Conservation (phyloP, 495 filamentous ascomycete genomes). For the Achaetomiella virescens region DNA sequence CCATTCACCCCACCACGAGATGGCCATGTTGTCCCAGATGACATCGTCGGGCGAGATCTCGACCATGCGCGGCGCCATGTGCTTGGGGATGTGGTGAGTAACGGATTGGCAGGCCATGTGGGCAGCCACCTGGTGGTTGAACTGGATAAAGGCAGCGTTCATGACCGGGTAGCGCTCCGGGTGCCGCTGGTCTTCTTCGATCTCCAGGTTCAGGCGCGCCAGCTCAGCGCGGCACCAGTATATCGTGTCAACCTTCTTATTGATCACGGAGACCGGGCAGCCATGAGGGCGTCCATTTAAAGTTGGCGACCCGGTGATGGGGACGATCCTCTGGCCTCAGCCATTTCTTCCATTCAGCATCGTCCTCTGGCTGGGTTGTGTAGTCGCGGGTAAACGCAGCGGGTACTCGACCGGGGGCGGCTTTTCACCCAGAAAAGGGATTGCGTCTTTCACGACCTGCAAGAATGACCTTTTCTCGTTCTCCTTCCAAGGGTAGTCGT, state of each 20-base stretch:
- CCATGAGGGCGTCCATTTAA: conserved; percentile 64
- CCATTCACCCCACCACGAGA: conserved; percentile 92
- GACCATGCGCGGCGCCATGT: conserved; percentile 88
- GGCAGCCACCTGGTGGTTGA: conserved; percentile 94
- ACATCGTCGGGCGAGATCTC: conserved; percentile 94
- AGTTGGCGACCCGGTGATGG: conserved; percentile 74
- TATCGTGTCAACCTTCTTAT: conserved; percentile 92
- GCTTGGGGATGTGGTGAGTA: conserved; percentile 84
- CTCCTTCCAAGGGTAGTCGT: conserved; percentile 33
- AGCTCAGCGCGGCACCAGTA: conserved; percentile 85
- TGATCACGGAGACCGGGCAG: conserved; percentile 73
- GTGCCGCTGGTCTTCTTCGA: conserved; percentile 82
- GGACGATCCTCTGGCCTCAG: conserved; percentile 75
- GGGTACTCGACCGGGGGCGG: conserved; percentile 56
- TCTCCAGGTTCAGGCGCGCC: conserved; percentile 84
- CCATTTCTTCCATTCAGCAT: conserved; percentile 80
- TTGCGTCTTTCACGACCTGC: conserved; percentile 35
- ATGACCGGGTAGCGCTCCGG: conserved; percentile 87
- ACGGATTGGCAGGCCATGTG: conserved; percentile 97
- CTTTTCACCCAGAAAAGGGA: conserved; percentile 36
- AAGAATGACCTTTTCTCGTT: conserved; percentile 38
- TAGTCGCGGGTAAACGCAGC: conserved; percentile 61
- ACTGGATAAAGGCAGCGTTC: conserved; percentile 98
- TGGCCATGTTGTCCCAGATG: conserved; percentile 96
- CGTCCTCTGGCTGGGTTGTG: conserved; percentile 55